Evolutionary conservation across 495 filamentous ascomycete species (phyloP).

Genomic region (Glarea lozoyensis): DNA sequence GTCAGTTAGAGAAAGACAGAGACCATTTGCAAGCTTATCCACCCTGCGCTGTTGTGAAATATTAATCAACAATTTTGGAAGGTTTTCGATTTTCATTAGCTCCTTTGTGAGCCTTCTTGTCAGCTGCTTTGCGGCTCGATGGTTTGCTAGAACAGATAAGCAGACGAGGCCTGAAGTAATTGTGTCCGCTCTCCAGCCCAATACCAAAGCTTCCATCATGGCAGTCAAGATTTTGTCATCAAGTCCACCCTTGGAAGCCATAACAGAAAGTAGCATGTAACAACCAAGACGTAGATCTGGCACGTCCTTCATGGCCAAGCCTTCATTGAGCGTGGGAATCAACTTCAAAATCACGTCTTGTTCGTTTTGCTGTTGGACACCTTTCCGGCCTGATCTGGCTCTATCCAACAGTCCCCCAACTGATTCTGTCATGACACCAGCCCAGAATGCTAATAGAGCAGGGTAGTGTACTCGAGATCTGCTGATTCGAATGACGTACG

Average conservation of each 20-base stretch:
- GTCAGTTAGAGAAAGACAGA: constrained; percentile 57
- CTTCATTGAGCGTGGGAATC: constrained; percentile 66
- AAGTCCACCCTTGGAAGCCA: constrained; percentile 71
- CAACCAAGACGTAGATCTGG: constrained; percentile 72
- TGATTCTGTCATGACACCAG: constrained; percentile 70
- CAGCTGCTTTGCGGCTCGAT: constrained; percentile 56
- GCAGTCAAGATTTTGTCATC: constrained; percentile 64
- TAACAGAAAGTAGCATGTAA: constrained; percentile 81
- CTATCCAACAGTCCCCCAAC: constrained; percentile 70
- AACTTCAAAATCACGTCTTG: constrained; percentile 69
- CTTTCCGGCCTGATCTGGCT: constrained; percentile 58
- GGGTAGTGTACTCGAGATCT: constrained; percentile 61
- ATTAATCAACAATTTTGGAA: constrained; percentile 47
- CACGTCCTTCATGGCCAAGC: constrained; percentile 59
- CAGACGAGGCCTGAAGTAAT: constrained; percentile 67
- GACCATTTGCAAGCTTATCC: constrained; percentile 63
- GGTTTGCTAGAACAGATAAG: constrained; percentile 68
- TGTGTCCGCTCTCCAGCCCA: constrained; percentile 65
- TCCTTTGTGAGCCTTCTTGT: constrained; percentile 61
- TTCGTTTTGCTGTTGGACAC: constrained; percentile 60
- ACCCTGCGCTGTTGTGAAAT: constrained; percentile 57
- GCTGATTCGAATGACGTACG: constrained; percentile 63
- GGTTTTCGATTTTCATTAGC: constrained; percentile 52
- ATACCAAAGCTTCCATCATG: constrained; percentile 78
- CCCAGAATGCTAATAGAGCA: constrained; percentile 78